Percentiles rank a stretch among this genome's conserved stretches.
Evolutionary conservation across 179 eudicot species (phyloP).

Genomic region (Drosera spatulata): DNA sequence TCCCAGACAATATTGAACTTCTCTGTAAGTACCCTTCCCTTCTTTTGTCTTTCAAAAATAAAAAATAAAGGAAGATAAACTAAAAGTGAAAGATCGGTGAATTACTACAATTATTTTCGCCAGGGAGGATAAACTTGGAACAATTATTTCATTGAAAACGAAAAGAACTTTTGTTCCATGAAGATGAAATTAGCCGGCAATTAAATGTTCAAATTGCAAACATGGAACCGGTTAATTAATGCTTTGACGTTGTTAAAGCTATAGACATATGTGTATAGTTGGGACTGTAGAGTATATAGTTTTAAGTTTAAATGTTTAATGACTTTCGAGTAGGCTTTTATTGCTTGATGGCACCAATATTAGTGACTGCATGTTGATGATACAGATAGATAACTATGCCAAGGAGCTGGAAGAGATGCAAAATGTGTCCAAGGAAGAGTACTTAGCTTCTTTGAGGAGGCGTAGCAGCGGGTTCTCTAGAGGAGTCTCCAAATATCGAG

Average conservation of each 20-base stretch:
- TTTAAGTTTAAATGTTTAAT: no score
- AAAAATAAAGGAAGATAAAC: no score
- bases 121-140: no score
- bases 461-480: slow-evolving; percentile 84
- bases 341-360: neutral
- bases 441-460: slow-evolving; percentile 67
- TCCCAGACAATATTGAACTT: slow-evolving; percentile 59
- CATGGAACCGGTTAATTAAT: no score
- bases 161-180: no score
- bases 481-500: slow-evolving; percentile 90
- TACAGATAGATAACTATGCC: slow-evolving; percentile 46
- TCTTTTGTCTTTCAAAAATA: neutral
- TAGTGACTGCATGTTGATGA: neutral
- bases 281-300: no score
- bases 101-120: neutral
- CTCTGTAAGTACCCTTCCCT: slow-evolving; percentile 26
- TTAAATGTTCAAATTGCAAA: no score
- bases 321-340: neutral
- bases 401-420: slow-evolving; percentile 72
- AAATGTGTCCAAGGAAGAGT: slow-evolving; percentile 61
- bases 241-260: no score
- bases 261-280: no score
- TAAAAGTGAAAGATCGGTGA: neutral
- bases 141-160: no score
- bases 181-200: no score